These are phyloP conservation scores for Globisporangium polare DNA, from an alignment of 352 stramenopile genomes.

Conservation along the genomic window DNA sequence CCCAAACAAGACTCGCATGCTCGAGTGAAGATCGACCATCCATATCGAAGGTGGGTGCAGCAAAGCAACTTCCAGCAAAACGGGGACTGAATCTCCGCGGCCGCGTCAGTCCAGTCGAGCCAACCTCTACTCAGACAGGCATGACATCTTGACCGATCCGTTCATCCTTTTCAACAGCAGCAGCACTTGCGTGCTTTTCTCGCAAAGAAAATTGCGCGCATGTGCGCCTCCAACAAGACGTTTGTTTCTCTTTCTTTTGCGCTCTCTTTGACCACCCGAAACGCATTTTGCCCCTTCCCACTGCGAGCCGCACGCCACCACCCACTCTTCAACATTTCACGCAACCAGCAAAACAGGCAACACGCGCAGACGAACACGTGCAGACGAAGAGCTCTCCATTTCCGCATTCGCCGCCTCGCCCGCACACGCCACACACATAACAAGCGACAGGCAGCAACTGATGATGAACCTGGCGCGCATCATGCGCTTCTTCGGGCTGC, in stretches of 20 bases:
- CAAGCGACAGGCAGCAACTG: neutral
- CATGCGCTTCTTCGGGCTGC: conserved; percentile 19
- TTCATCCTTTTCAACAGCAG: neutral
- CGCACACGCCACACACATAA: neutral
- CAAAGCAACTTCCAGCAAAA: neutral
- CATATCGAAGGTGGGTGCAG: neutral
- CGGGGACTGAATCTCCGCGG: neutral
- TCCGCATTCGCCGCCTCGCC: neutral
- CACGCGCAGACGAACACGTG: neutral
- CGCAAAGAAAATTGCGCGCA: neutral
- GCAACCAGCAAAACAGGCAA: no score
- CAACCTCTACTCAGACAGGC: neutral
- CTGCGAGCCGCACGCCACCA: neutral
- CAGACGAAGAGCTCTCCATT: neutral
- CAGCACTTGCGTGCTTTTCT: neutral
- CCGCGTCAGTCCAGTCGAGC: neutral
- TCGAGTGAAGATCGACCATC: neutral
- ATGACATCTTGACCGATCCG: conserved; percentile 2
- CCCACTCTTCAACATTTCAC: conserved; percentile 2
- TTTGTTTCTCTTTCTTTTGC: conserved; percentile 4
- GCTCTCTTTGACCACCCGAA: neutral
- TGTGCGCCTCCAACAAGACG: neutral
- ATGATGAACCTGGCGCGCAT: conserved; percentile 15
- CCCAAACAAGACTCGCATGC: neutral
- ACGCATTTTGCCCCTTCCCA: neutral